Base-by-base conservation (phyloP, 768 basidiomycete genomes). In the Boletus fagicola region DNA sequence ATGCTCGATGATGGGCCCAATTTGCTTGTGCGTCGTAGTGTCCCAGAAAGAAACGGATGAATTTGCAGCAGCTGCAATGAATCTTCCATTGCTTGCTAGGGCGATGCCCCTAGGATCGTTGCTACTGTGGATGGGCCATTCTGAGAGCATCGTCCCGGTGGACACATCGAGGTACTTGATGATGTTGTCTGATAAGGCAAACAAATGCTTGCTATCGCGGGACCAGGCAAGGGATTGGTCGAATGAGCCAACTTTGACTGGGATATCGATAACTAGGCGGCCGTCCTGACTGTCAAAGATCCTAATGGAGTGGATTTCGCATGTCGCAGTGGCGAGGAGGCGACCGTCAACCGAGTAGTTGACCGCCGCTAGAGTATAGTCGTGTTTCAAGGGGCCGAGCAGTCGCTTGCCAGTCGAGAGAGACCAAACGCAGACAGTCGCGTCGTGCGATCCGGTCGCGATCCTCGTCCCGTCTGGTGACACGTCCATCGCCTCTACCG, bases 11-110 rank as follows among this genome's bases (percentile, higher is more conserved):
- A 64, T 5, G 6, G 54, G 22, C 8, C 63, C 58, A 8, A 57
- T 52, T 24, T n/a, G 62, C 18, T 36, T 9, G 13, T 45, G 42
- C 2, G 54, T 61, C 8, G n/a, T 26, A 20, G 52, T 52, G 24
- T 64, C 63, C 63, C 63, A 64, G 31, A 64, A 60, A 1, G 52
- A 54, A 26, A 64, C 7, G 0, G 51, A 52, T 10, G 50, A 59
- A 15, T 43, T 18, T 10, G 53, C 57, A 0, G 35, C 11, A 1
- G 47, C 55, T 7, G 18, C 50, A 24, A 64, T 49, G 30, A 61
- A 64, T 16, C 35, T 55, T 18, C 49, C 57, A 13, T 63, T 63
- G n/a, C 11, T 15, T 2, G 62, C 30, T 1, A 64, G 20, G 4
- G 16, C 0, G 16, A 63, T 63, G 6, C 54, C 36, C 6, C 10